A percentile compares a stretch with the other conserved stretches of the same genome.
phyloP scores from a whole-genome alignment of 495 filamentous ascomycete species.

The Pyrenula massariospora region DNA sequence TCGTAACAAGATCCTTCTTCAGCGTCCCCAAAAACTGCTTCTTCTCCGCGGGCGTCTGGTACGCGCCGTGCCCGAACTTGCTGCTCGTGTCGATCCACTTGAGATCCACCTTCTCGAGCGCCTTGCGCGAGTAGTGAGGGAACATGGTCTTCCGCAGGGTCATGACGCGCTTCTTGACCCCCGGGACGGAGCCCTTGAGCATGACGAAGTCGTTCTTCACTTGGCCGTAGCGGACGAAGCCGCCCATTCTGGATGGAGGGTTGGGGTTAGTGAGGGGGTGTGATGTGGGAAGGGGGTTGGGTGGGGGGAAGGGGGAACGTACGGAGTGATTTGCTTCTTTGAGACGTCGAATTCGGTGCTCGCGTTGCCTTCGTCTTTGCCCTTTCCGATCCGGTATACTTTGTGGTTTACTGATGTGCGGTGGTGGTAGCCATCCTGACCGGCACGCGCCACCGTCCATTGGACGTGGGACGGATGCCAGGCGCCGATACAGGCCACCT shows the following conservation, averaged over 20 bases:
- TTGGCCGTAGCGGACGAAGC: constrained; percentile 98
- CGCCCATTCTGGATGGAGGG: constrained; percentile 62
- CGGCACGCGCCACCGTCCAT: constrained; percentile 99
- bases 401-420: constrained; percentile 99
- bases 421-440: constrained; percentile 99
- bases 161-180: constrained; percentile 99
- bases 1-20: constrained; percentile 88
- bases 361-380: constrained; percentile 74
- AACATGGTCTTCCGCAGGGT: constrained; percentile 99
- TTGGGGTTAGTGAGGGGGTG: constrained; percentile 28
- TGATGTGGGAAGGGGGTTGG: not conserved
- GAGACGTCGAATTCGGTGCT: constrained; percentile 92
- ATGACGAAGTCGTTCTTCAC: constrained; percentile 99
- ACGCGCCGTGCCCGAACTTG: constrained; percentile 99
- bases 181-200: constrained; percentile 93
- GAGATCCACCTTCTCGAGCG: constrained; percentile 97
- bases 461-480: constrained; percentile 99
- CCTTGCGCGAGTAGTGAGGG: constrained; percentile 85
- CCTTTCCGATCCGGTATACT: constrained; percentile 97
- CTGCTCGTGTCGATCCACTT: constrained; percentile 99
- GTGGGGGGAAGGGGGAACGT: constrained; percentile 38
- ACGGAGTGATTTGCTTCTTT: constrained; percentile 99
- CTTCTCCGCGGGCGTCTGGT: constrained; percentile 98
- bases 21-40: constrained; percentile 91
- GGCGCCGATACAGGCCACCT: constrained; percentile 99